Percentiles rank a stretch among this genome's conserved stretches.
phyloP scores from a whole-genome alignment of 805 yeast genomes.

The Kluyveromyces starmeri region DNA sequence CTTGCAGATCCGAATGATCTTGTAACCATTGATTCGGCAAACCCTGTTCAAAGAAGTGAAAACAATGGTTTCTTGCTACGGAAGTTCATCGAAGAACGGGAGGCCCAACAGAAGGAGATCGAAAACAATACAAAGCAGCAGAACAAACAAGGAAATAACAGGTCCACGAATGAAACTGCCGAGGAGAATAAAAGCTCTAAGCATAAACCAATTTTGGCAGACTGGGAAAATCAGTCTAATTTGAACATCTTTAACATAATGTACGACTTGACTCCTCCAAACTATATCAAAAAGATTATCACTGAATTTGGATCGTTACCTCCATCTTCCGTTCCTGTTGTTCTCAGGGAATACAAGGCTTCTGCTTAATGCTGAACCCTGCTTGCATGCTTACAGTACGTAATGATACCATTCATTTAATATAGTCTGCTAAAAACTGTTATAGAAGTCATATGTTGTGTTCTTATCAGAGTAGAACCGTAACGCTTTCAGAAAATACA shows the following conservation, averaged over 20 bases:
- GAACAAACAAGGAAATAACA: constrained; percentile 16
- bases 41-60: constrained; percentile 38
- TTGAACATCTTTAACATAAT: constrained; percentile 74
- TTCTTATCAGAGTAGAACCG: too few relatives aligned
- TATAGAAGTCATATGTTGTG: too few relatives aligned
- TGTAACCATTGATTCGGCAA: constrained; percentile 41
- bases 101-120: constrained; percentile 21
- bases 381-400: too few relatives aligned
- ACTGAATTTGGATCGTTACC: constrained; percentile 96
- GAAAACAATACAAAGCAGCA: constrained; percentile 22
- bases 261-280: constrained; percentile 93
- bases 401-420: too few relatives aligned
- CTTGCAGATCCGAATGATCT: constrained; percentile 73
- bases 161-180: constrained; percentile 14
- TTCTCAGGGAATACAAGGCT: constrained; percentile 80
- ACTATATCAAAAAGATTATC: constrained; percentile 84
- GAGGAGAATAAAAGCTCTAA: constrained; percentile 23
- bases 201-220: constrained; percentile 38
- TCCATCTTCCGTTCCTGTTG: constrained; percentile 97
- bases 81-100: constrained; percentile 43
- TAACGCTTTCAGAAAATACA: too few relatives aligned
- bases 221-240: constrained; percentile 56
- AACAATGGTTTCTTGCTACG: constrained; percentile 57
- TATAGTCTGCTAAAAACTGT: too few relatives aligned
- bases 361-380: too few relatives aligned